Percentiles rank a stretch among this genome's conserved stretches.
Conservation (phyloP, 1,139 yeast species). For the Debaryomycetaceae sp. region DNA sequence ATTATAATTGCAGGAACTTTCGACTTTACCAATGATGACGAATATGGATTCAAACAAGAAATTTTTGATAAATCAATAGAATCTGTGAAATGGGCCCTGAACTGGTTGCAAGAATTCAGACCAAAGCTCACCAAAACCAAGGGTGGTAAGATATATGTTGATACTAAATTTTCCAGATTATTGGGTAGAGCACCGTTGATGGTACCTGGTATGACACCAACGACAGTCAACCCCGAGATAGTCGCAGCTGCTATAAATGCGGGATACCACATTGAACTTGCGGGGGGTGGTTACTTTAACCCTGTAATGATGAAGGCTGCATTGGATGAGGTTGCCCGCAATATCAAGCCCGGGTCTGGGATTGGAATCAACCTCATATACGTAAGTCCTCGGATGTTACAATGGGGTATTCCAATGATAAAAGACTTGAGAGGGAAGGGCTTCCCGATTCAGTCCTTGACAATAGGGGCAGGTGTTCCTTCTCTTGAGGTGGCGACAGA, state of each 20-base stretch:
- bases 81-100: slow-evolving; percentile 75
- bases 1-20: slow-evolving; percentile 89
- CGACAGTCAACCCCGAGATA: slow-evolving; percentile 91
- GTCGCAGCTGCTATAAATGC: slow-evolving; percentile 92
- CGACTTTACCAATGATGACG: slow-evolving; percentile 64
- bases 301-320: slow-evolving; percentile 72
- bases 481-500: slow-evolving; percentile 96
- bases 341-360: slow-evolving; percentile 80
- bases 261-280: slow-evolving; percentile 96
- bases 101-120: slow-evolving; percentile 87
- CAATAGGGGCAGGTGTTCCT: slow-evolving; percentile 99
- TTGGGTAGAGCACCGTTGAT: slow-evolving; percentile 94
- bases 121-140: slow-evolving; percentile 79
- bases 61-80: slow-evolving; percentile 67
- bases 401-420: slow-evolving; percentile 97
- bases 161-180: slow-evolving; percentile 89
- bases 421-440: slow-evolving; percentile 85
- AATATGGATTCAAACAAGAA: slow-evolving; percentile 94
- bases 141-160: slow-evolving; percentile 75
- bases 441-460: slow-evolving; percentile 91
- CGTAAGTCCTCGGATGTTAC: slow-evolving; percentile 95
- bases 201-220: slow-evolving; percentile 99
- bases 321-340: slow-evolving; percentile 62
- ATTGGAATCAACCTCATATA: slow-evolving; percentile 88
- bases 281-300: slow-evolving; percentile 96